These are phyloP conservation scores for Silene uniflora DNA, from an alignment of 148 eudicot genomes.

Conservation along the genomic window DNA sequence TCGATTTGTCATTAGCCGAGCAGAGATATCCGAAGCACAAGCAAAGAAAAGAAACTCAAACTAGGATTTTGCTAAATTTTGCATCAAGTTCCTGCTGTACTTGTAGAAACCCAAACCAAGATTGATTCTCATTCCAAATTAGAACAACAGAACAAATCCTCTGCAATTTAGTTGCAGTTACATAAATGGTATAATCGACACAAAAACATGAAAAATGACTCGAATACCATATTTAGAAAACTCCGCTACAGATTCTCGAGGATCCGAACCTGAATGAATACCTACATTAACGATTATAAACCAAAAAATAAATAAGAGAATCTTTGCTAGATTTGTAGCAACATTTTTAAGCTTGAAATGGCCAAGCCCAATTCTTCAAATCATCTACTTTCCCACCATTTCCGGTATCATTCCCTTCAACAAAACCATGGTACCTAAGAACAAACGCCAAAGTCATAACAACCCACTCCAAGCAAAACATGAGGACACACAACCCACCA, in stretches of 20 bases:
- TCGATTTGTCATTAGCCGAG: too few relatives aligned
- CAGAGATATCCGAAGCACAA: too few relatives aligned
- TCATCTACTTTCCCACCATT: slow-evolving; percentile 15
- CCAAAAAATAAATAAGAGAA: neutral
- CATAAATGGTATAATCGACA: too few relatives aligned
- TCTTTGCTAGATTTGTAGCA: slow-evolving; percentile 14
- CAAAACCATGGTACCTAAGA: slow-evolving; percentile 32
- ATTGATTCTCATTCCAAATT: too few relatives aligned
- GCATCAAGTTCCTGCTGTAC: neutral
- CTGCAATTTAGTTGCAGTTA: too few relatives aligned
- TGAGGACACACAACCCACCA: slow-evolving; percentile 40
- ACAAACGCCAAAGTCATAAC: slow-evolving; percentile 39
- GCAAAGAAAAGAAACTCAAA: neutral
- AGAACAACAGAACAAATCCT: too few relatives aligned
- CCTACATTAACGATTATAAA: neutral
- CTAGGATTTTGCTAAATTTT: neutral
- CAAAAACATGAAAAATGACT: too few relatives aligned
- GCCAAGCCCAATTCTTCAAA: slow-evolving; percentile 37
- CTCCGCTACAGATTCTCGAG: too few relatives aligned
- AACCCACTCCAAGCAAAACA: slow-evolving; percentile 47
- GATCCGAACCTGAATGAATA: neutral
- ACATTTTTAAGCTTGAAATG: slow-evolving; percentile 26
- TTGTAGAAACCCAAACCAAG: neutral
- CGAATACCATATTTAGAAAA: too few relatives aligned
- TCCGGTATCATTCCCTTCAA: slow-evolving; percentile 20